Percentiles rank a stretch among this genome's conserved stretches.
phyloP scores from a whole-genome alignment of 331 rosid species.

The Quercus phellos region DNA sequence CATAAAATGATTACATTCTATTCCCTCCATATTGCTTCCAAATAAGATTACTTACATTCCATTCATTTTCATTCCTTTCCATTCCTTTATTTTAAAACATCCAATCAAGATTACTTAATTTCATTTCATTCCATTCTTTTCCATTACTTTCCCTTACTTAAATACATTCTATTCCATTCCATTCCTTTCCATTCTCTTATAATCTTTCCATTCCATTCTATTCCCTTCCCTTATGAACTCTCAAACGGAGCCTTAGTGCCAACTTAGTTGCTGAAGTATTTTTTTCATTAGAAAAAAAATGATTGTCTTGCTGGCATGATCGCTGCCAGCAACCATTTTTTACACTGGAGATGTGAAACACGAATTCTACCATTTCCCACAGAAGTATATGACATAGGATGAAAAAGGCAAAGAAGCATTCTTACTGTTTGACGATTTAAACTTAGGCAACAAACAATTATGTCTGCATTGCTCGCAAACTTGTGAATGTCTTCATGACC shows the following conservation, averaged over 20 bases:
- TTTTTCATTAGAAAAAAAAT: neutral
- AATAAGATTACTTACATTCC: no score
- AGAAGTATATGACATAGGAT: neutral
- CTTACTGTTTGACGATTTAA: conserved; percentile 71
- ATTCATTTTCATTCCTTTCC: no score
- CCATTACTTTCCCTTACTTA: no score
- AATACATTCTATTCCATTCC: no score
- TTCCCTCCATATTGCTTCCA: no score
- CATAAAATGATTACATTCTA: no score
- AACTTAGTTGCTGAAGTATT: neutral
- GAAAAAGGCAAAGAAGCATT: neutral
- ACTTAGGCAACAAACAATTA: conserved; percentile 70
- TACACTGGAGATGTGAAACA: neutral
- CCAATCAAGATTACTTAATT: no score
- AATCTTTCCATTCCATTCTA: no score
- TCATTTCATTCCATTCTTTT: no score
- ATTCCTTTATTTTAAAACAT: no score
- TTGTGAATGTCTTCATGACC: conserved; percentile 57
- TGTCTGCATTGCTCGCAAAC: conserved; percentile 79
- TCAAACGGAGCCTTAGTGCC: neutral
- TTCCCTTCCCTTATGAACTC: no score
- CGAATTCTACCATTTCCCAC: neutral
- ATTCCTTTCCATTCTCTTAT: no score
- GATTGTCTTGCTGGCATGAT: neutral
- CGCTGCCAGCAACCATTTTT: neutral